Base-by-base conservation (phyloP, 2,329 filamentous ascomycete genomes). In the Cladosporium sp. region DNA sequence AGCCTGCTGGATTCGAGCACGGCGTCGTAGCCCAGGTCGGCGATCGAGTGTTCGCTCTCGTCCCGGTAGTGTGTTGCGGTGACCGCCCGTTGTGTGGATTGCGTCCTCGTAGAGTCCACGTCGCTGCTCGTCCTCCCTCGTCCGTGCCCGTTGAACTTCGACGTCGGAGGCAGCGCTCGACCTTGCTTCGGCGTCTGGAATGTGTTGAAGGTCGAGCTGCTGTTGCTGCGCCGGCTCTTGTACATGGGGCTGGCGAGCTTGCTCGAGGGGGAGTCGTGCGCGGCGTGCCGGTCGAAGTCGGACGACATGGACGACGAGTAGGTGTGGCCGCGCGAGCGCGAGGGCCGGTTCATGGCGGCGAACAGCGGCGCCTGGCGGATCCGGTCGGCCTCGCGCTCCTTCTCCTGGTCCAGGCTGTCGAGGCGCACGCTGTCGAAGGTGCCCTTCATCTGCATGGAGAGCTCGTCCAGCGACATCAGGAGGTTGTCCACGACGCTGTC, bases 401-500 rank as follows among this genome's bases (percentile, higher is more conserved):
- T 49, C 34, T 61, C 57, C 22, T 59, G 52, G n/a, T 55, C 55
- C 41, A 46, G 31, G 32, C 43, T 46, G 35, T 53, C 43, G 28
- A 46, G 34, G 38, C 50, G 43, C 28, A 46, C 44, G 34, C 37
- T 46, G 43, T 46, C 50, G 31, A 53, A 53, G 28, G 50, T 53
- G 37, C 34, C 37, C 19, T 22, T 53, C 50, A 53, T 53, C 34
- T 53, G 50, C 38, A 46, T 46, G 37, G 80, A 85, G 66, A 92
- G 83, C 69, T 92, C 87, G 71, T 95, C 92, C 58, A 98, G 84
- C 38, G 91, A 95, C 59, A 93, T 77, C 56, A 97, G 83, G 86
- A 98, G 93, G 70, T 96, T 95, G 70, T 93, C 87, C 55, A 98
- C 89, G 60, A 98, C 84, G 34, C 91, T 96, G 66, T 95, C 89